A percentile compares a stretch with the other conserved stretches of the same genome.
Evolutionary conservation across 495 filamentous ascomycete species (phyloP).

Genomic region (Diplogelasinospora grovesii): DNA sequence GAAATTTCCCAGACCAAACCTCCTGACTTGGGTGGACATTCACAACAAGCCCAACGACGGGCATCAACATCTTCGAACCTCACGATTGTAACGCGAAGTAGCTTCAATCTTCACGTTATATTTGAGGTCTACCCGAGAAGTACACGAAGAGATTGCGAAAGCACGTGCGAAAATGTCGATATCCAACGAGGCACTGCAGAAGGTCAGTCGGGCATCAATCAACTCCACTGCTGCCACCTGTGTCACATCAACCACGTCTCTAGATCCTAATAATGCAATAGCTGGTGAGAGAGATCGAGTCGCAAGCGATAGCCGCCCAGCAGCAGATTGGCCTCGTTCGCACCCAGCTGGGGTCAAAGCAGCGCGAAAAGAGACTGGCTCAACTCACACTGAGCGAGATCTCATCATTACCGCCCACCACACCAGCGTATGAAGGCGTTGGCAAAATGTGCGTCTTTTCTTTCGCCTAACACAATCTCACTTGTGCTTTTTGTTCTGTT

Average conservation of each 20-base stretch:
- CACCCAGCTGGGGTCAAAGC: constrained; percentile 77
- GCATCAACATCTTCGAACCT: too few species aligned
- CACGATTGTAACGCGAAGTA: too few species aligned
- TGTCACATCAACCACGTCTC: not conserved
- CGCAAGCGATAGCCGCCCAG: constrained; percentile 76
- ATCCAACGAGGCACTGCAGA: constrained; percentile 89
- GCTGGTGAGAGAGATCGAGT: constrained; percentile 92
- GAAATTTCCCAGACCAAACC: not conserved
- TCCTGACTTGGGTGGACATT: not conserved
- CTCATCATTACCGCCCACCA: constrained; percentile 65
- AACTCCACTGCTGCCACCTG: not conserved
- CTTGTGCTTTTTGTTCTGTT: not conserved
- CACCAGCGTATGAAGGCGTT: constrained; percentile 86
- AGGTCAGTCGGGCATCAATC: constrained; percentile 47
- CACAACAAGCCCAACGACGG: not conserved
- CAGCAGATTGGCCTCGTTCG: constrained; percentile 87
- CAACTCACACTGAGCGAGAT: constrained; percentile 84
- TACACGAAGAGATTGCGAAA: constrained; percentile 1
- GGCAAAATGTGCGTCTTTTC: constrained; percentile 77
- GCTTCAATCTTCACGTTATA: too few species aligned
- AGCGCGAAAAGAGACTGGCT: constrained; percentile 80
- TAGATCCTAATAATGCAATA: constrained; percentile 28
- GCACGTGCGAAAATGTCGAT: constrained; percentile 67
- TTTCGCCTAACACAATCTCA: too few species aligned
- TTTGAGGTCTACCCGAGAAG: not conserved